phyloP scores from a whole-genome alignment of 2,329 filamentous ascomycete species.

The Alternaria ventricosa region DNA sequence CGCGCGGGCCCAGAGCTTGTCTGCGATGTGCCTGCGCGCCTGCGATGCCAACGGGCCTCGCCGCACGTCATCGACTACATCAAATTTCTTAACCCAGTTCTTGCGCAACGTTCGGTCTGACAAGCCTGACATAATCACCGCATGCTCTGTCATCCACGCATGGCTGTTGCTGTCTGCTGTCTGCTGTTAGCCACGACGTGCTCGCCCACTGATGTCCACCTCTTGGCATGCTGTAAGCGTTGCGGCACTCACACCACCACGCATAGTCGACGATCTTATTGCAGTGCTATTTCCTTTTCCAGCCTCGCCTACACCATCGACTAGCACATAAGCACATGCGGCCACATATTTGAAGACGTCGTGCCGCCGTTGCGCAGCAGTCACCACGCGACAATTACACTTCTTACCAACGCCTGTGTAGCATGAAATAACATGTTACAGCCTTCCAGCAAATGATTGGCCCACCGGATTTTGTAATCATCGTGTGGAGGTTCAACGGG shows the following conservation, averaged over 20 bases:
- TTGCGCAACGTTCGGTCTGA: background rate
- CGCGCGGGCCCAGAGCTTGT: background rate
- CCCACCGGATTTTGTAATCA: background rate
- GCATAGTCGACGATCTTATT: slow-evolving; percentile 2
- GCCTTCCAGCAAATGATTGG: background rate
- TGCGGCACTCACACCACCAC: background rate
- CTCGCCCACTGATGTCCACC: background rate
- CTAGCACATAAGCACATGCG: background rate
- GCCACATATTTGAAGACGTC: background rate
- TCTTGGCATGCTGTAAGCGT: background rate
- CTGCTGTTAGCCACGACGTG: background rate
- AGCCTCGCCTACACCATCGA: background rate
- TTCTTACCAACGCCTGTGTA: background rate
- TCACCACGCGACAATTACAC: background rate
- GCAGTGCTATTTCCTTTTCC: background rate
- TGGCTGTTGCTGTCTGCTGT: background rate
- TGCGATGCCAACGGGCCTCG: slow-evolving; percentile 3
- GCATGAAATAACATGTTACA: background rate
- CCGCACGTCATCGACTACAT: slow-evolving; percentile 11
- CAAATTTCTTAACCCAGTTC: background rate
- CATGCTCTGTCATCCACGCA: background rate
- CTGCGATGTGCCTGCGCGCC: slow-evolving; percentile 7
- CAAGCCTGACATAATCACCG: slow-evolving; percentile 3
- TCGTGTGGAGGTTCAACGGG: slow-evolving; percentile 1
- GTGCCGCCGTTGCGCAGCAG: background rate